Percentiles rank a stretch among this genome's conserved stretches.
Evolutionary conservation across 148 eudicot species (phyloP).

Genomic region (Bassia scoparia): DNA sequence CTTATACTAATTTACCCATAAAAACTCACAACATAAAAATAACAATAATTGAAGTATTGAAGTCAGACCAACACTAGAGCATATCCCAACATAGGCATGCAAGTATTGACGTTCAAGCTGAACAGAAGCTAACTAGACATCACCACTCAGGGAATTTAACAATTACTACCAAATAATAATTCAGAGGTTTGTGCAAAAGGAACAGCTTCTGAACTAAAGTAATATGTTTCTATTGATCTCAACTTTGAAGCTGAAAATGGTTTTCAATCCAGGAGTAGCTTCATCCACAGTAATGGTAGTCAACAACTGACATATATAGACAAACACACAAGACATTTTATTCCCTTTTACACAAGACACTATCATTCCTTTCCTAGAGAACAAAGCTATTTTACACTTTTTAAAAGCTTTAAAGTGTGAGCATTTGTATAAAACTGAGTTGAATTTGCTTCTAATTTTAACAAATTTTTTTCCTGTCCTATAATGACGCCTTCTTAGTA

Average conservation of each 20-base stretch:
- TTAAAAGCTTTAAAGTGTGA: too few relatives aligned
- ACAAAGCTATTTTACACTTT: too few relatives aligned
- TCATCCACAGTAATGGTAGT: slow-evolving; percentile 54
- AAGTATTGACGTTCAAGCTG: slow-evolving; percentile 65
- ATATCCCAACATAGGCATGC: slow-evolving; percentile 64
- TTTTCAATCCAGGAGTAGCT: slow-evolving; percentile 63
- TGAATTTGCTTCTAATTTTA: too few relatives aligned
- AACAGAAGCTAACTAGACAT: not conserved
- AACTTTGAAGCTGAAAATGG: slow-evolving; percentile 50
- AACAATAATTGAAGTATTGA: too few relatives aligned
- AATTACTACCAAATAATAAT: not conserved
- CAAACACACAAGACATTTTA: too few relatives aligned
- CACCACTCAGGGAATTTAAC: not conserved
- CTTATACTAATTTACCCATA: too few relatives aligned
- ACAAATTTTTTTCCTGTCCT: too few relatives aligned
- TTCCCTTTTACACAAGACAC: not conserved
- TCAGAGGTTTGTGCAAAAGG: not conserved
- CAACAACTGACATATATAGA: slow-evolving; percentile 36
- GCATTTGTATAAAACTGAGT: too few relatives aligned
- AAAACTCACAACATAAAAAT: too few relatives aligned
- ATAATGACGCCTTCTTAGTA: too few relatives aligned
- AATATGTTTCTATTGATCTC: slow-evolving; percentile 40
- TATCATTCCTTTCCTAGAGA: not conserved
- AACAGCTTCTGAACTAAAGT: not conserved
- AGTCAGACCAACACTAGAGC: slow-evolving; percentile 58